Evolutionary conservation across 768 basidiomycete genomes (phyloP), one percentile per base, ranked within the genome.

Genomic region (Trametes cingulata): DNA sequence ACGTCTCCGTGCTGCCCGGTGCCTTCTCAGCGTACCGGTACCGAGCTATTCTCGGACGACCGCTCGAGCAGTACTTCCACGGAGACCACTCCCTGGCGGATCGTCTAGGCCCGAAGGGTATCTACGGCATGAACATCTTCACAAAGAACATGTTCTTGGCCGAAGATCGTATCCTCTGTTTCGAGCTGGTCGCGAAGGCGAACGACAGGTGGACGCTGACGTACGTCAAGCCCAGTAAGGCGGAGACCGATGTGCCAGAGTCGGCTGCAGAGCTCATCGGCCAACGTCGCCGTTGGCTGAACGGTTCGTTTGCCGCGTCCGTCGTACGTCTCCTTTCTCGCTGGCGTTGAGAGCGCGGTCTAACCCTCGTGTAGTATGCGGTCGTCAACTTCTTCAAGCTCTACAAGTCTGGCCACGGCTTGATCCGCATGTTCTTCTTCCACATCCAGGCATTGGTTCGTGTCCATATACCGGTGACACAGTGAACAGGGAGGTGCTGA

Each of bases 11-110:
- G 63, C 78, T 97, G 56, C 95, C 95, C 52, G 95, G 95, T 71
- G 95, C 95, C 50, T 98, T 98, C 82, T 95, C 93, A 9, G 95
- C 95, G 9, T 98, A 98, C 74, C 84, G 93, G n/a, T 98, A 77
- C 76, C 86, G 89, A 20, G 95, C 95, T 39, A 95, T 98, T 66
- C 85, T 88, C 55, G 95, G 96, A 3, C 81, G 91, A 6, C 95
- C 93, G 3, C 78, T 91, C 10, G 90, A 91, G 65, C 89, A 92
- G 65, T 91, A 90, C 74, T 91, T 91, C 80, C 88, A 90, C 68
- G 90, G 90, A 67, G 94, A 95, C 72, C 89, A 91, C 71, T 91
- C 88, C 27, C 78, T 97, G 68, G 94, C 95, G 17, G 93, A 93
- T 64, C 88, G 95, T 53, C 85, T 97, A 45, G 96, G 96, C 12